These are phyloP conservation scores for Macrolepiota albuminosa DNA, from an alignment of 768 basidiomycete species.

Conservation along the genomic window DNA sequence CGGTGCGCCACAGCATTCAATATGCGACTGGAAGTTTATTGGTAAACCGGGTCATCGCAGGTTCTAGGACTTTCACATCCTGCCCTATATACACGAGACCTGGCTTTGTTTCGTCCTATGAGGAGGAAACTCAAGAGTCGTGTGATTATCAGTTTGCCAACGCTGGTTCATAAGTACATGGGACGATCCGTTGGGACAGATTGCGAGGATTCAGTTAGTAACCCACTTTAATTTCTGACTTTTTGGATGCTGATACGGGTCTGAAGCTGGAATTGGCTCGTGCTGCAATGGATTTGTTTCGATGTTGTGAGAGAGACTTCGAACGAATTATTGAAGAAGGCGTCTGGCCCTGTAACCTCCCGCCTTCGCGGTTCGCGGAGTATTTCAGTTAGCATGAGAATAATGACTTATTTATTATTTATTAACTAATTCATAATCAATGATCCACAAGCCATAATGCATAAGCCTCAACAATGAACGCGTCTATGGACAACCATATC, in stretches of 20 bases:
- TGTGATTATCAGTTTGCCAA: conserved; percentile 31
- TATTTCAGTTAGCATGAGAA: conserved; percentile 23
- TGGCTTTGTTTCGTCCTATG: conserved; percentile 48
- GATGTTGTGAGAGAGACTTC: conserved; percentile 44
- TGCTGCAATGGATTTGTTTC: conserved; percentile 48
- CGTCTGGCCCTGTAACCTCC: conserved; percentile 49
- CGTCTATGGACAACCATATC: conserved; percentile 12
- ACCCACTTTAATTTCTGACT: conserved; percentile 3
- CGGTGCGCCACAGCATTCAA: conserved; percentile 28
- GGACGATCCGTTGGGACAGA: conserved; percentile 36
- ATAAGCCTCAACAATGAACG: not conserved
- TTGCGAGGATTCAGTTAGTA: conserved; percentile 43
- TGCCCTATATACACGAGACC: conserved; percentile 48
- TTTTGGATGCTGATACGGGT: not conserved
- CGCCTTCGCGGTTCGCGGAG: conserved; percentile 27
- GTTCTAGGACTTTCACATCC: conserved; percentile 48
- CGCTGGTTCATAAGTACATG: conserved; percentile 42
- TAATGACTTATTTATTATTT: not conserved
- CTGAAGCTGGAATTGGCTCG: conserved; percentile 44
- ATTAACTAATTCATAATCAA: not conserved
- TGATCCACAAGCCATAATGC: not conserved
- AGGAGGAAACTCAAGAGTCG: conserved; percentile 35
- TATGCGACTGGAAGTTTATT: not conserved
- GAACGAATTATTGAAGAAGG: conserved; percentile 39
- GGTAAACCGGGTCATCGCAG: conserved; percentile 21